Percentiles rank a stretch among this genome's conserved stretches.
These are phyloP conservation scores for Botrytis fabae DNA, from an alignment of 2,329 filamentous ascomycete genomes.

Conservation along the genomic window DNA sequence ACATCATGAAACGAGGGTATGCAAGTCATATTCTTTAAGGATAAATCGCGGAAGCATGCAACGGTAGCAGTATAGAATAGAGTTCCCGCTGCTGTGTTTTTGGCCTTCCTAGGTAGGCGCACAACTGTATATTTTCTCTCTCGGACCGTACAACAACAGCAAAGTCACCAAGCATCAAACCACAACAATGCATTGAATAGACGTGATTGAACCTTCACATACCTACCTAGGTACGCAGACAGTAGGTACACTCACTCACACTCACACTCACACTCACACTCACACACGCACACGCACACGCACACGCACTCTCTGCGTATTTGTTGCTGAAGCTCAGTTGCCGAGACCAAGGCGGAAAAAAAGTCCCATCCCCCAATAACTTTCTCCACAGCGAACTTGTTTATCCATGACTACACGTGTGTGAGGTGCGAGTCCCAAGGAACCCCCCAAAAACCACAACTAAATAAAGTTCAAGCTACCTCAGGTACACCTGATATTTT, in stretches of 20 bases:
- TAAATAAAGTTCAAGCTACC: constrained; percentile 17
- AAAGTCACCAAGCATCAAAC: background rate
- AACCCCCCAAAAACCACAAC: constrained; percentile 5
- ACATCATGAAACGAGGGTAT: background rate
- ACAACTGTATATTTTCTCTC: background rate
- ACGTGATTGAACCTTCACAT: background rate
- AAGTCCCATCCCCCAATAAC: constrained; percentile 1
- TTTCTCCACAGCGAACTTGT: constrained; percentile 16
- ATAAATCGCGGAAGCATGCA: background rate
- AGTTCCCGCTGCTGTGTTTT: background rate
- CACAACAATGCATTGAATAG: background rate
- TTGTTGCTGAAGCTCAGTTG: background rate
- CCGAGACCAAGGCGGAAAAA: constrained; percentile 11
- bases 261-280: no score
- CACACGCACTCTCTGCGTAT: background rate
- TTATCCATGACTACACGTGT: constrained; percentile 15
- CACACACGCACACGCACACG: background rate
- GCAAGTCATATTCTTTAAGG: background rate
- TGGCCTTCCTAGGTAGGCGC: background rate
- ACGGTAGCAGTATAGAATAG: background rate
- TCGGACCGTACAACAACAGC: background rate
- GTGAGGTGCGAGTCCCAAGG: constrained; percentile 4
- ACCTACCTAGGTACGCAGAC: background rate
- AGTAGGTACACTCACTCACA: background rate
- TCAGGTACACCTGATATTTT: constrained; percentile 5